Base-by-base conservation (phyloP, 768 basidiomycete species). In the Austroboletus festivus region DNA sequence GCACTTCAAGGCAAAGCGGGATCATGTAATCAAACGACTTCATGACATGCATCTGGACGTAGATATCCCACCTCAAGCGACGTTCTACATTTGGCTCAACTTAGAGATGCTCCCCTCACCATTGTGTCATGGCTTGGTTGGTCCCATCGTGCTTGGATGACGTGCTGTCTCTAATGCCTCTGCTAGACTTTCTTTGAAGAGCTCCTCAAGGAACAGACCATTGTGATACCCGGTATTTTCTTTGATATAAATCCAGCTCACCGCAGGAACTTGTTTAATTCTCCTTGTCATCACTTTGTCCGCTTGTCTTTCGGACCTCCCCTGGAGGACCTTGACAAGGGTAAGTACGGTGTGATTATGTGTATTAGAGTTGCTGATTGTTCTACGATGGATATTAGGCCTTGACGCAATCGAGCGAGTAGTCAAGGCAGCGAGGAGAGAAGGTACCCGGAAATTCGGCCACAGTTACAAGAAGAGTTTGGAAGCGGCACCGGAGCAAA, bases 41-140 rank as follows among this genome's bases (percentile, higher is more conserved):
- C 79, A 83, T 49, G 75, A 79, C 33, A 78, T 97, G 47, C 85
- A 82, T 38, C 75, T 96, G 20, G 82, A 86, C 42, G 89, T 96
- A 38, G 73, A 79, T 39, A 69, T 89, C 46, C 85, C 86, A 35
- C 92, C 90, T 6, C 73, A 72, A 18, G 82, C 84, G 47, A 96
- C 94, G 3, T 97, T 96, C 71, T 96, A 97, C 69, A 82, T 96
- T 63, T 96, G 94, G 93, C 79, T 94, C 50, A 89, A 89, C 70
- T 75, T 95, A 19, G 85, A 85, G 63, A 75, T 74, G 47, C 77
- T 96, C 40, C 87, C 90, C 9, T 57, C 80, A 5, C 94, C 94
- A 7, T 64, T 96, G 38, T 91, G 93, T 71, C 91, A 90, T 59
- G 93, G 93, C 18, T 71, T 96, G 60, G 86, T 89, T 52, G 6